These are phyloP conservation scores for Bruguiera hainesii DNA, from an alignment of 441 rosid genomes.

Conservation along the genomic window DNA sequence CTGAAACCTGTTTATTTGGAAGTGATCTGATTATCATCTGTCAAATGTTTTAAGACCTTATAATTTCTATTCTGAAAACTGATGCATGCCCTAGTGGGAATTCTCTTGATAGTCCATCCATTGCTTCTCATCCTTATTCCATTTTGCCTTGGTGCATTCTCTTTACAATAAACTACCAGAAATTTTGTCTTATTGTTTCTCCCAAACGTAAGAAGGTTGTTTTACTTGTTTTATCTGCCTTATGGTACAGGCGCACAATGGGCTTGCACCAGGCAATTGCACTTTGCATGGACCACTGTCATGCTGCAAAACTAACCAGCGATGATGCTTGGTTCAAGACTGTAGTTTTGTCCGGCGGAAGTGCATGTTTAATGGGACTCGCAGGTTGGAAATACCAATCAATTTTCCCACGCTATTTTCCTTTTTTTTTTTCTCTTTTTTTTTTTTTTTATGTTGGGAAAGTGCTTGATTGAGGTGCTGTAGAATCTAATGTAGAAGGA, in stretches of 20 bases:
- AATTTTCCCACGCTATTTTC: neutral
- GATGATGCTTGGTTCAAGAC: slow-evolving; percentile 90
- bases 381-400: slow-evolving; percentile 43
- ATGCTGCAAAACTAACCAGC: slow-evolving; percentile 51
- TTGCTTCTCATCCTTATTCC: neutral
- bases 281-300: slow-evolving; percentile 93
- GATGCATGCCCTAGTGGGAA: neutral
- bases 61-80: neutral
- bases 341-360: slow-evolving; percentile 74
- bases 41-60: slow-evolving; percentile 5
- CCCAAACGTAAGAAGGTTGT: neutral
- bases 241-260: slow-evolving; percentile 64
- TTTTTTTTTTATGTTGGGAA: neutral
- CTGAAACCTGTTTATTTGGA: neutral
- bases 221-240: slow-evolving; percentile 10
- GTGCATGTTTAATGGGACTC: slow-evolving; percentile 81
- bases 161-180: no score
- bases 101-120: neutral
- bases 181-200: neutral
- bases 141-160: no score
- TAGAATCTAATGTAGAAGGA: neutral
- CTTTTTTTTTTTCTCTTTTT: neutral
- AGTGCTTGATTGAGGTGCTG: neutral
- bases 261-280: slow-evolving; percentile 86
- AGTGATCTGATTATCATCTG: neutral